phyloP scores from a whole-genome alignment of 2,329 filamentous ascomycete species.

The Penicillium freii region DNA sequence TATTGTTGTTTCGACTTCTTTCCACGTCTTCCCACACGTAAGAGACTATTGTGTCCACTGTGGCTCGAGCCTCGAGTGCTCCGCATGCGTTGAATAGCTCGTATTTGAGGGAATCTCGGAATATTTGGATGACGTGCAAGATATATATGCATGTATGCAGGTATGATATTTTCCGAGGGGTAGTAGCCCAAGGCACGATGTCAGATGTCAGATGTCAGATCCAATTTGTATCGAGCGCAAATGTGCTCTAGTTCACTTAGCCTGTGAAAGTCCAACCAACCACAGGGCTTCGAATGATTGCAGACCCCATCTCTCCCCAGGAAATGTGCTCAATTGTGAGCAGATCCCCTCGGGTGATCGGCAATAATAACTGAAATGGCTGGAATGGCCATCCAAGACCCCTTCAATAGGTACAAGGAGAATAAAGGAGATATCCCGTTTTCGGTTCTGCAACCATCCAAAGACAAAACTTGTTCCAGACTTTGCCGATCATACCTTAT shows the following conservation, averaged over 20 bases:
- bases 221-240: conserved; percentile 4
- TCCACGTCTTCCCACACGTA: neutral
- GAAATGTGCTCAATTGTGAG: conserved; percentile 32
- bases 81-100: conserved; percentile 1
- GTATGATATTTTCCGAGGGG: neutral
- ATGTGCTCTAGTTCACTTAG: conserved; percentile 10
- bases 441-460: conserved; percentile 12
- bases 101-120: neutral
- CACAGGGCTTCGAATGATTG: neutral
- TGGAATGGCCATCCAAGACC: neutral
- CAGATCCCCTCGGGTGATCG: conserved; percentile 19
- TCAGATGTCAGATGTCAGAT: neutral
- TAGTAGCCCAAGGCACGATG: neutral
- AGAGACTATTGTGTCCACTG: neutral
- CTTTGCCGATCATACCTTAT: neutral
- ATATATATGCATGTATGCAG: neutral
- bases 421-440: conserved; percentile 6
- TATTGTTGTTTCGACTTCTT: neutral
- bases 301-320: neutral
- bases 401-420: neutral
- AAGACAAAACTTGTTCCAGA: neutral
- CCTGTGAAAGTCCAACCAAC: neutral
- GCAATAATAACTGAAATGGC: conserved; percentile 3
- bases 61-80: neutral
- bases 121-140: neutral